Evolutionary conservation across 108 stramenopile species (phyloP).

Genomic region (Epipyxis sp.): DNA sequence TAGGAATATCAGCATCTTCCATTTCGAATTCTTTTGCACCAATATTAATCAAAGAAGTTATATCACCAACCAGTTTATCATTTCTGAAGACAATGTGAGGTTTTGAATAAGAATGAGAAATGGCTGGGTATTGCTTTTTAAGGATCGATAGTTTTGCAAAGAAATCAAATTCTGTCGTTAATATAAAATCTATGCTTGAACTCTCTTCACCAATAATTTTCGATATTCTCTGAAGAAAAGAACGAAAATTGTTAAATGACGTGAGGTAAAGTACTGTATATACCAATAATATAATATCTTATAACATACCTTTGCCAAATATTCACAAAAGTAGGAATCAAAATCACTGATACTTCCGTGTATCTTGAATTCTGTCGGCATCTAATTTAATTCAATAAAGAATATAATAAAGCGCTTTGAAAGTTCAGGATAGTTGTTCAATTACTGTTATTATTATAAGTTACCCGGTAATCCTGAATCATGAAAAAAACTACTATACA

Average conservation of each 20-base stretch:
- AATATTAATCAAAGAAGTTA: constrained; percentile 1
- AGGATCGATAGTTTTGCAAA: background rate
- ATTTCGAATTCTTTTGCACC: background rate
- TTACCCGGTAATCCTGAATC: no score
- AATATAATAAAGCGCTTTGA: no score
- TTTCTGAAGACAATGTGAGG: background rate
- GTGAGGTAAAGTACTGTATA: background rate
- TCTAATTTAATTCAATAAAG: no score
- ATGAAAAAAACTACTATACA: no score
- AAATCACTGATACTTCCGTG: background rate
- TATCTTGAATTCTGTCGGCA: no score
- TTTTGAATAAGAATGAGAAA: background rate
- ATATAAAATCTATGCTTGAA: background rate
- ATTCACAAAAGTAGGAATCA: background rate
- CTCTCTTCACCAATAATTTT: background rate
- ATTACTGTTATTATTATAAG: no score
- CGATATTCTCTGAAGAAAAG: background rate
- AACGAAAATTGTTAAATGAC: background rate
- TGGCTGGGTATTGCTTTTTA: background rate
- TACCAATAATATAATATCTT: background rate
- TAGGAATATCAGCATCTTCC: constrained; percentile 25
- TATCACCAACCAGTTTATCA: constrained; percentile 4
- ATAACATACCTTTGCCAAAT: constrained; percentile 1
- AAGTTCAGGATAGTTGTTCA: no score
- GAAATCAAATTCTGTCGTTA: background rate